phyloP scores from a whole-genome alignment of 352 stramenopile genomes.

The Pythium utonaiense region DNA sequence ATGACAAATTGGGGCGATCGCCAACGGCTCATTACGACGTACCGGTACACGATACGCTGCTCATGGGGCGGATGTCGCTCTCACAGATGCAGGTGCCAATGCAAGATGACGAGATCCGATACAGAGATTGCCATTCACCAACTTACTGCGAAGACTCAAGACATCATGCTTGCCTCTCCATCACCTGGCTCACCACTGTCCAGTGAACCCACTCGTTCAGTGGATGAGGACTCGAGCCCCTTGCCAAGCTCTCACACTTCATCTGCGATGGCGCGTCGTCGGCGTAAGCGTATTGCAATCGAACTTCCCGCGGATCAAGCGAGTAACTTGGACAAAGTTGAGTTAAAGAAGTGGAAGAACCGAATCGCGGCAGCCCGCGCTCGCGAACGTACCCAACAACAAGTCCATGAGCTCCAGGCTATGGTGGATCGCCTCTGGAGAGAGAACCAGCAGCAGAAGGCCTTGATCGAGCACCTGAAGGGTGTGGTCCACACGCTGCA shows the following conservation, averaged over 20 bases:
- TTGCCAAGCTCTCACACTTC: background rate
- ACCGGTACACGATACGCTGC: too few relatives aligned
- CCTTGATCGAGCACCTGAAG: constrained; percentile 15
- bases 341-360: constrained; percentile 71
- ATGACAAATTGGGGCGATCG: background rate
- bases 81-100: too few relatives aligned
- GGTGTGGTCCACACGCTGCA: constrained; percentile 28
- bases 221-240: constrained; percentile 8
- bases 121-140: background rate
- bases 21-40: background rate
- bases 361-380: constrained; percentile 57
- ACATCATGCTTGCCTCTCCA: background rate
- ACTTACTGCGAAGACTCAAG: background rate
- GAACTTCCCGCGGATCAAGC: constrained; percentile 37
- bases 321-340: constrained; percentile 35
- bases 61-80: too few relatives aligned
- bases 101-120: too few relatives aligned
- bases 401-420: constrained; percentile 44
- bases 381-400: constrained; percentile 48
- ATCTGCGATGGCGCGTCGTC: constrained; percentile 6
- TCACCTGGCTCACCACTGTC: constrained; percentile 5
- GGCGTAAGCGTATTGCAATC: constrained; percentile 42
- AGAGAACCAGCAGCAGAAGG: constrained; percentile 56
- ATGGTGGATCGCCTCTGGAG: constrained; percentile 52
- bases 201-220: constrained; percentile 7